phyloP scores from a whole-genome alignment of 2,329 filamentous ascomycete species.

The Aspergillus brasiliensis region DNA sequence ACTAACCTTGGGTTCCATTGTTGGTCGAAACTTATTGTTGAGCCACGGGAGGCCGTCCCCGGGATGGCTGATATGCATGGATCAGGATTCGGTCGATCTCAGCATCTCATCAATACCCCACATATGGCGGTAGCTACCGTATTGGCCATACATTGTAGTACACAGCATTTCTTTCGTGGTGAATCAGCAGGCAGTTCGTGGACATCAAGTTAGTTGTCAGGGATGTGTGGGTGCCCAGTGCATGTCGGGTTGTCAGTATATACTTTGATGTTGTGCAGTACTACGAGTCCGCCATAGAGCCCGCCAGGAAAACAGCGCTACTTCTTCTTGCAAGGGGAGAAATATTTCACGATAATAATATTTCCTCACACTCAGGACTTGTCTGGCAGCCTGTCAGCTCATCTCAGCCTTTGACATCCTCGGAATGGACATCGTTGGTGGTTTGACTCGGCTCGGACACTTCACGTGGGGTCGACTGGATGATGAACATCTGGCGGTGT shows the following conservation, averaged over 20 bases:
- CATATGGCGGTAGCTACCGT: not conserved
- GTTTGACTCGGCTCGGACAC: not conserved
- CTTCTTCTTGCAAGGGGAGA: not conserved
- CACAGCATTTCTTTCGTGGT: not conserved
- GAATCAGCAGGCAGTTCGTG: not conserved
- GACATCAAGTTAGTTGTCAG: not conserved
- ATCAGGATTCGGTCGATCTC: constrained; percentile 4
- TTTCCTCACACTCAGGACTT: not conserved
- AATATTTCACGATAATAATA: not conserved
- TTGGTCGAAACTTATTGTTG: constrained; percentile 1
- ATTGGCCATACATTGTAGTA: not conserved
- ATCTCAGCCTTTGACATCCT: not conserved
- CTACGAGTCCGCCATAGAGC: not conserved
- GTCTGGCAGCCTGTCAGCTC: not conserved
- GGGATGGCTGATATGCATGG: not conserved
- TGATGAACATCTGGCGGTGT: not conserved
- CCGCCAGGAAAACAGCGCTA: not conserved
- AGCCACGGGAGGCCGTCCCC: not conserved
- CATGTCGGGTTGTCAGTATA: not conserved
- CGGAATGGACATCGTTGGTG: not conserved
- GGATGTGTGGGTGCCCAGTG: not conserved
- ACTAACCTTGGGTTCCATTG: not conserved
- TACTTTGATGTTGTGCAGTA: not conserved
- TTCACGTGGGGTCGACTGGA: not conserved
- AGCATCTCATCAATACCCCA: not conserved